phyloP scores from a whole-genome alignment of 371 early-diverging fungal genomes.

The Nosema granulosis region DNA sequence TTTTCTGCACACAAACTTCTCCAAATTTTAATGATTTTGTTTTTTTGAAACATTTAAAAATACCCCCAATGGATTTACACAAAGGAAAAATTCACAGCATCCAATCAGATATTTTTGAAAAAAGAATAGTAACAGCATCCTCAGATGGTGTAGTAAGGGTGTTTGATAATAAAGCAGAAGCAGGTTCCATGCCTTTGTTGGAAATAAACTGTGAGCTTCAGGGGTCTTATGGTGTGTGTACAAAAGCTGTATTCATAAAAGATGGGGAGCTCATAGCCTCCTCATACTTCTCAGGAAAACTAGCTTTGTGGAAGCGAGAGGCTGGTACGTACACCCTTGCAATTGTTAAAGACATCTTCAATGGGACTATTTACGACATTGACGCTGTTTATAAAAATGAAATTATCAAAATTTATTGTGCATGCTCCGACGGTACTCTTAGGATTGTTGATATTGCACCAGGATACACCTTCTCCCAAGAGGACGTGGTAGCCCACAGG shows the following conservation, averaged over 20 bases:
- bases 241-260: constrained; percentile 49
- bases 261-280: constrained; percentile 55
- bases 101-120: constrained; percentile 46
- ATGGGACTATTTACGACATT: constrained; percentile 59
- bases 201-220: constrained; percentile 14
- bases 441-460: constrained; percentile 42
- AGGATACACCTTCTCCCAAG: constrained; percentile 9
- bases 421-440: constrained; percentile 65
- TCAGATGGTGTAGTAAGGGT: constrained; percentile 47
- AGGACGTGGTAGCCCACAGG: constrained; percentile 40
- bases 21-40: no score
- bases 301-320: constrained; percentile 61
- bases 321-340: constrained; percentile 37
- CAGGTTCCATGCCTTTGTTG: background rate
- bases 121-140: constrained; percentile 33
- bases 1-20: no score
- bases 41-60: no score
- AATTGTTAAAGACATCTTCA: constrained; percentile 50
- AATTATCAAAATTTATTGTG: constrained; percentile 56
- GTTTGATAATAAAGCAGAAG: constrained; percentile 11
- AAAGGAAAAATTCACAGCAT: constrained; percentile 48
- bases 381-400: constrained; percentile 4
- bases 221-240: constrained; percentile 27
- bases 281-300: constrained; percentile 52
- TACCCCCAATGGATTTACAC: constrained; percentile 44